Evolutionary conservation across 2,329 filamentous ascomycete genomes (phyloP), one percentile per base, ranked within the genome.

Genomic region (Arthrinium phaeospermum): DNA sequence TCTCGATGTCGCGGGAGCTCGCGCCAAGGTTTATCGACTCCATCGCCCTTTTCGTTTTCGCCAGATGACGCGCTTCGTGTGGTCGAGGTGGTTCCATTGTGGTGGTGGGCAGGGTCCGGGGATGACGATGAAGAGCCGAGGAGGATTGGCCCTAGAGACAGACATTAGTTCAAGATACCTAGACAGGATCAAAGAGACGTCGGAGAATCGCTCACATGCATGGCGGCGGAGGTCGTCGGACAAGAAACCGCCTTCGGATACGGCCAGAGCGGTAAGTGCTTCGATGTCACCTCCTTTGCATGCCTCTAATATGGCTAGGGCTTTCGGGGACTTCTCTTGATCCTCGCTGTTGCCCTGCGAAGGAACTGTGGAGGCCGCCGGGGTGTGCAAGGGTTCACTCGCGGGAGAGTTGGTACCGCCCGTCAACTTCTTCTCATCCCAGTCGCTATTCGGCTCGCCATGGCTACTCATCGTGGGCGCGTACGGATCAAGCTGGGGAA

Each of bases 1-100:
- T 99, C 96, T 46, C 85, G 85, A 83, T 99, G 96, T n/a, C 83
- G 87, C 44, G 92, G 89, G 53, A 98, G 84, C n/a, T 86, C 79
- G 74, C 85, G 84, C 92, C 92, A 94, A 67, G 19, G 24, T 19
- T 19, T 13, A 22, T 77, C 75, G 22, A 73, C 71, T 2, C 74
- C 70, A 24, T 75, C 34, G 22, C 73, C 57, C 49, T 77, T 71
- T 46, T 67, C 19, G 22, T 70, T 41, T 41, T n/a, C 34, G 19
- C 34, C 34, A 41, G 27, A 61, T 34, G 27, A 22, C 5, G 14
- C 27, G 5, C 4, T 37, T 64, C 10, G 57, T 6, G 22, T 64
- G 3, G 30, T 14, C 1, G 57, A 19, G 19, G 7, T 37, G 7
- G 57, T 37, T 41, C 22, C 57, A 10, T 64, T 41, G 57, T 41